Conservation (phyloP, 441 rosid species). For the Erysimum pusillum region DNA sequence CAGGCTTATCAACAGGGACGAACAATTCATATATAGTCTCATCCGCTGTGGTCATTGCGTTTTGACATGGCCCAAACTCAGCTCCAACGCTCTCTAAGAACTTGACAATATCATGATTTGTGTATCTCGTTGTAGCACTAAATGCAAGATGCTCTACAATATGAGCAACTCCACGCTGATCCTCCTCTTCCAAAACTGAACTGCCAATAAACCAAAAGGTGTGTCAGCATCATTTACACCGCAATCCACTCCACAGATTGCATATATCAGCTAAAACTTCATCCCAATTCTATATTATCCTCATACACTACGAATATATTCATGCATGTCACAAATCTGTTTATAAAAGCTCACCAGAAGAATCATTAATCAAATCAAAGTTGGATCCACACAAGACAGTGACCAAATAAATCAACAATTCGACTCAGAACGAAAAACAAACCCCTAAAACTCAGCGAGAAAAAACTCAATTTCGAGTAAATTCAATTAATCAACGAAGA, state of each 20-base stretch:
- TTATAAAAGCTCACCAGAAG: background rate
- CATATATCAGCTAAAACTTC: conserved; percentile 20
- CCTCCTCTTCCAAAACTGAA: conserved; percentile 98
- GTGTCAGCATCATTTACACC: conserved; percentile 42
- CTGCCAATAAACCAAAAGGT: conserved; percentile 63
- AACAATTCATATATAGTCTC: conserved; percentile 89
- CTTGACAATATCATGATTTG: conserved; percentile 91
- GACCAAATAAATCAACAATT: conserved; percentile 15
- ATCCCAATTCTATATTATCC: background rate
- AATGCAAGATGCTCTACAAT: conserved; percentile 96
- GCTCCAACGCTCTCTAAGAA: conserved; percentile 98
- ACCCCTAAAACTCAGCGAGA: background rate
- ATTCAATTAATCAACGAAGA: conserved; percentile 6
- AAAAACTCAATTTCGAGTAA: background rate
- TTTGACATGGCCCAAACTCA: conserved; percentile 98
- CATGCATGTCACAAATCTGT: conserved; percentile 32
- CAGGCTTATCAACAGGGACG: conserved; percentile 95
- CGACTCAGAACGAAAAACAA: background rate
- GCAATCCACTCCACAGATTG: conserved; percentile 6
- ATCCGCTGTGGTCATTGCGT: conserved; percentile 89
- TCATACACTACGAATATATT: background rate
- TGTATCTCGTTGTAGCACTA: conserved; percentile 83
- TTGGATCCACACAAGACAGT: conserved; percentile 27
- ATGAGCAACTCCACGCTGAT: conserved; percentile 96
- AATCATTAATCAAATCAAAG: conserved; percentile 25